phyloP scores from a whole-genome alignment of 2,329 filamentous ascomycete genomes.

The Pseudogymnoascus pannorum region DNA sequence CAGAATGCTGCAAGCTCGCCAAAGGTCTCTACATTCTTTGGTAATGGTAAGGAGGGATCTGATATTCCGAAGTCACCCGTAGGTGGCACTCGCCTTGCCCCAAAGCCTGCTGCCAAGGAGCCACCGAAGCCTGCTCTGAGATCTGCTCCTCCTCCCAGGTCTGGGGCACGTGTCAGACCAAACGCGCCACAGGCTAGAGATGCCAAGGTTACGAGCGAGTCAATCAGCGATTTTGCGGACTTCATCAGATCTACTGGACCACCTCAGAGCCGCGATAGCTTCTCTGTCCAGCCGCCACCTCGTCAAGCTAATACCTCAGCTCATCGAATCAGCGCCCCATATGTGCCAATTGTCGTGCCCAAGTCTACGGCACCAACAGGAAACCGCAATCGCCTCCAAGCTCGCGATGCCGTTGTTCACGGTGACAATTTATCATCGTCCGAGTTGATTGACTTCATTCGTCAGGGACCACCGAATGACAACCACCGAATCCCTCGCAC shows the following conservation, averaged over 20 bases:
- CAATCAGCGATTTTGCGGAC: conserved; percentile 75
- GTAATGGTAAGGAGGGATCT: not conserved
- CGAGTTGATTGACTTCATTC: conserved; percentile 92
- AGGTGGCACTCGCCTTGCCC: not conserved
- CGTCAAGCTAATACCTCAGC: conserved; percentile 26
- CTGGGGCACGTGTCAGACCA: conserved; percentile 19
- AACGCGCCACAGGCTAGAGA: conserved; percentile 52
- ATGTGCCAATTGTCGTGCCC: conserved; percentile 15
- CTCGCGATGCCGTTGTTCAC: conserved; percentile 62
- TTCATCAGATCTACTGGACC: conserved; percentile 85
- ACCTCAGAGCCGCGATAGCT: conserved; percentile 33
- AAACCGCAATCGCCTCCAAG: conserved; percentile 52
- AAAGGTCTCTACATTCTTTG: not conserved
- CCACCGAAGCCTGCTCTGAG: conserved; percentile 13
- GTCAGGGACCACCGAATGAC: conserved; percentile 66
- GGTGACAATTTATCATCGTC: conserved; percentile 56
- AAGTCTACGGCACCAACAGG: conserved; percentile 28
- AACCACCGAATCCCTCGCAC: conserved; percentile 69
- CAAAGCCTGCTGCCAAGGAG: conserved; percentile 8
- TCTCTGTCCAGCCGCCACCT: conserved; percentile 17
- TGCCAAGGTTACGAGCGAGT: conserved; percentile 62
- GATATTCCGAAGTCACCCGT: not conserved
- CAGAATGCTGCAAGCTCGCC: not conserved
- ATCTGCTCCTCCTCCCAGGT: conserved; percentile 14
- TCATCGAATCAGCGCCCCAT: conserved; percentile 19